phyloP scores from a whole-genome alignment of 176 grass and related monocot genomes.

The maize (Zea mays) region DNA sequence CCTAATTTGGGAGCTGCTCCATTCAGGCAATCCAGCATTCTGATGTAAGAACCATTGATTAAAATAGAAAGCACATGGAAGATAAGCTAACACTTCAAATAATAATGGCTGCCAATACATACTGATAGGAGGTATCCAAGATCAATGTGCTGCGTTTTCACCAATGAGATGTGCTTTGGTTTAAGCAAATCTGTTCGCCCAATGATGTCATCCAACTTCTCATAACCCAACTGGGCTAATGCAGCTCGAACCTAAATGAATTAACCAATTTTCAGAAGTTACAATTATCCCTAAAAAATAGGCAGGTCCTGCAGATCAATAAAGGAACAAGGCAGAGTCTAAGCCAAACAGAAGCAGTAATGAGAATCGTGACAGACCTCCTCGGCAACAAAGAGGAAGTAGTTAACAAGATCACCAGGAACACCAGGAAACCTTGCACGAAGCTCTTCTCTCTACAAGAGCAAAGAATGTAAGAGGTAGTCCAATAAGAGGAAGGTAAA shows the following conservation, averaged over 20 bases:
- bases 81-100: constrained; percentile 26
- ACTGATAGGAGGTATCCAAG: constrained; percentile 78
- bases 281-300: constrained; percentile 6
- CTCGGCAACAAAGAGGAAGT: constrained; percentile 97
- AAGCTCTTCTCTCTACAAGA: constrained; percentile 93
- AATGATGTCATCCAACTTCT: constrained; percentile 96
- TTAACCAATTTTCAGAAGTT: constrained; percentile 27
- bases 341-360: constrained; percentile 27
- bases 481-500: constrained; percentile 36
- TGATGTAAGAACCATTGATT: constrained; percentile 42
- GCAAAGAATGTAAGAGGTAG: constrained; percentile 40
- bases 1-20: constrained; percentile 96
- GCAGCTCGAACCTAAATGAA: constrained; percentile 77
- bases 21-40: constrained; percentile 74
- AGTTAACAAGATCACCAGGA: constrained; percentile 98
- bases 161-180: constrained; percentile 82
- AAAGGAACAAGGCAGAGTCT: neutral
- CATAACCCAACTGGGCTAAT: constrained; percentile 92
- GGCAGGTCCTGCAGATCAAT: constrained; percentile 1
- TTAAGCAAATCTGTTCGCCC: constrained; percentile 83
- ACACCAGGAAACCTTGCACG: constrained; percentile 99
- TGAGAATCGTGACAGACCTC: constrained; percentile 59
- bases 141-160: constrained; percentile 95
- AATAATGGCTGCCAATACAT: constrained; percentile 44
- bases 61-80: constrained; percentile 42